Base-by-base conservation (phyloP, 164 flowering plant species). In the Vitis riparia region DNA sequence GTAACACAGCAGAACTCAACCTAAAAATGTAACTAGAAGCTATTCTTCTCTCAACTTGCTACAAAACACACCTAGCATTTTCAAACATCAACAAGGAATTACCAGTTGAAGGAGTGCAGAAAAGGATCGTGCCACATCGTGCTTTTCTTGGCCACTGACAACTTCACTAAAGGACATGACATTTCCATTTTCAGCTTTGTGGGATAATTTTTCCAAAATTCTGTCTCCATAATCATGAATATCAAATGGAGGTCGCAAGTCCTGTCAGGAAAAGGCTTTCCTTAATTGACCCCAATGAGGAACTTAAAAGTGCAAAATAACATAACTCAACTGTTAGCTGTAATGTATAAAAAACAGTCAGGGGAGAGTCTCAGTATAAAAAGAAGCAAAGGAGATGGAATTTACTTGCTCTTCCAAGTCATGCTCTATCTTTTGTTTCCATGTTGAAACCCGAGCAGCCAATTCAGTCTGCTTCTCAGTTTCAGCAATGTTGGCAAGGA, bases 51-150 rank as follows among this genome's bases (percentile, higher is more conserved):
- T 57, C 48, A 15, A 14, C 8, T 37, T 8, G 5, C 14, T 27
- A 30, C 8, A 12, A 14, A 70, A 11, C 19, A 67, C 4, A 51
- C 14, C 15, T 65, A 6, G 11, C 19, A 52, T 37, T 32, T 49
- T 67, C 17, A 37, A 59, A 29, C 44, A 52, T 56, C 17, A 66
- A 48, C 27, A 66, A 51, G 62, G 19, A 68, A 60, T 81, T 86
- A 95, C 99, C 93, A 96, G 75, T 76, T 91, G 98, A 60, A 93
- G 88, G 68, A 96, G 89, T 6, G 99, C 93, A 75, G 97, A 89
- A 72, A 96, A 96, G 52, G 86, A 83, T 74, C 99, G 82, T 44
- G 97, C 93, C 77, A 96, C 86, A 50, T 93, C 95, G 75, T 93
- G 92, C 78, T 91, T 91, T 62, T 84, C 85, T 68, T 84, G 89